Conservation (phyloP, 176 grass and related monocot species). For the Oryza meridionalis region DNA sequence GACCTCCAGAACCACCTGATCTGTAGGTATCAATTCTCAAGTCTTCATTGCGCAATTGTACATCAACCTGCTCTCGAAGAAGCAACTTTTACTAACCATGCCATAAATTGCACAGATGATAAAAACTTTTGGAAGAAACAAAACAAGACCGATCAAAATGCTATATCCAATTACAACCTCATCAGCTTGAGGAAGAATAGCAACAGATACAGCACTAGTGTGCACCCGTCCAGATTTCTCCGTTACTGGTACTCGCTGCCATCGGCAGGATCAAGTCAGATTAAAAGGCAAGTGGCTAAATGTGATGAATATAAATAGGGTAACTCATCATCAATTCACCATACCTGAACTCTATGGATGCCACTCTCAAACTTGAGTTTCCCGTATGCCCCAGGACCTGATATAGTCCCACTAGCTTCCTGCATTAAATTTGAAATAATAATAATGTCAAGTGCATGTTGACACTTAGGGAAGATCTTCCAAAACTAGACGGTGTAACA, state of each 20-base stretch:
- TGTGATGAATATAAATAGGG: not conserved
- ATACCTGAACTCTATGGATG: conserved; percentile 96
- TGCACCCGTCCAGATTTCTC: conserved; percentile 92
- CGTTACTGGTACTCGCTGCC: conserved; percentile 84
- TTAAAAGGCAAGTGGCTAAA: not conserved
- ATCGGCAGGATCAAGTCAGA: conserved; percentile 27
- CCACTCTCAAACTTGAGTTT: conserved; percentile 94
- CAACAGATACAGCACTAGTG: conserved; percentile 96
- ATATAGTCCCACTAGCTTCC: conserved; percentile 99
- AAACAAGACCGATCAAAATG: not conserved
- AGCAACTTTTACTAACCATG: not conserved
- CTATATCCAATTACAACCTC: conserved; percentile 60
- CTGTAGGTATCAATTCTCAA: conserved; percentile 92
- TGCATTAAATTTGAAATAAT: conserved; percentile 36
- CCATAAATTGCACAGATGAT: conserved; percentile 1
- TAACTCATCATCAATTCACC: not conserved
- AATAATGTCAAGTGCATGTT: conserved; percentile 20
- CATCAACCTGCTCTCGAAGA: conserved; percentile 70
- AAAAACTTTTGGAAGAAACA: not conserved
- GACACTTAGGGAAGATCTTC: conserved; percentile 5
- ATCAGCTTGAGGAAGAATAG: conserved; percentile 93
- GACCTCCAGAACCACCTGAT: conserved; percentile 82
- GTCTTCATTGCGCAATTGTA: conserved; percentile 87
- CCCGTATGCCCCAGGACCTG: conserved; percentile 74
- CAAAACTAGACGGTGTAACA: not conserved